Percentiles rank a stretch among this genome's conserved stretches.
phyloP scores from a whole-genome alignment of 306 rosid species.

The Ziziphus jujuba region DNA sequence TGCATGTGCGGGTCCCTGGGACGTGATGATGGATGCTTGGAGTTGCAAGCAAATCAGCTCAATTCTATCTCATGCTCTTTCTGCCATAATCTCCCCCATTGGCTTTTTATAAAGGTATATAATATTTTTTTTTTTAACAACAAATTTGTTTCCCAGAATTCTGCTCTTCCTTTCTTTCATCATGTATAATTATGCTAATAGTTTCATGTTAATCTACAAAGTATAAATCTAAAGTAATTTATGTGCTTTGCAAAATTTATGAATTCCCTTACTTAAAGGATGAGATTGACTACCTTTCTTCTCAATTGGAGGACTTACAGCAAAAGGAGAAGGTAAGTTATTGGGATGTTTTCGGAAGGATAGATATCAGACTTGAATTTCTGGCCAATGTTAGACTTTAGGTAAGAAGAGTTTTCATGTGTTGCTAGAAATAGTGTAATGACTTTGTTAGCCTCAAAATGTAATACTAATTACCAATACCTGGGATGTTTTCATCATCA shows the following conservation, averaged over 20 bases:
- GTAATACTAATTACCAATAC: constrained; percentile 2
- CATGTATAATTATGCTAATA: constrained; percentile 1
- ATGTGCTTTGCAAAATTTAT: constrained; percentile 75
- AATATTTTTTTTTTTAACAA: not conserved
- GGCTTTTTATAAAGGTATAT: constrained; percentile 86
- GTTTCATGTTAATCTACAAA: constrained; percentile 35
- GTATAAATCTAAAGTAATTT: constrained; percentile 53
- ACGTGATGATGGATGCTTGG: constrained; percentile 99
- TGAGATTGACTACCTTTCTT: constrained; percentile 55
- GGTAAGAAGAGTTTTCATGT: constrained; percentile 40
- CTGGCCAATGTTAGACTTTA: constrained; percentile 87
- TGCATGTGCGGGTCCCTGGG: constrained; percentile 63
- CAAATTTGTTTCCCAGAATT: not conserved
- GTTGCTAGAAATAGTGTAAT: not conserved
- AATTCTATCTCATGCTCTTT: constrained; percentile 69
- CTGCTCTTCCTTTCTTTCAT: not conserved
- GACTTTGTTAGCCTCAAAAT: not conserved
- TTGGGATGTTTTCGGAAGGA: constrained; percentile 57
- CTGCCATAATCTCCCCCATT: constrained; percentile 90
- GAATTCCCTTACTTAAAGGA: constrained; percentile 67
- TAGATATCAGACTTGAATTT: constrained; percentile 83
- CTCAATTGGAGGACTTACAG: constrained; percentile 62
- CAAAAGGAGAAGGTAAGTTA: constrained; percentile 42
- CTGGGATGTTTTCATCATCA: too few relatives aligned
- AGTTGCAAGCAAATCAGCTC: constrained; percentile 84